Base-by-base conservation (phyloP, 768 basidiomycete species). In the Lentinula guzmanii region DNA sequence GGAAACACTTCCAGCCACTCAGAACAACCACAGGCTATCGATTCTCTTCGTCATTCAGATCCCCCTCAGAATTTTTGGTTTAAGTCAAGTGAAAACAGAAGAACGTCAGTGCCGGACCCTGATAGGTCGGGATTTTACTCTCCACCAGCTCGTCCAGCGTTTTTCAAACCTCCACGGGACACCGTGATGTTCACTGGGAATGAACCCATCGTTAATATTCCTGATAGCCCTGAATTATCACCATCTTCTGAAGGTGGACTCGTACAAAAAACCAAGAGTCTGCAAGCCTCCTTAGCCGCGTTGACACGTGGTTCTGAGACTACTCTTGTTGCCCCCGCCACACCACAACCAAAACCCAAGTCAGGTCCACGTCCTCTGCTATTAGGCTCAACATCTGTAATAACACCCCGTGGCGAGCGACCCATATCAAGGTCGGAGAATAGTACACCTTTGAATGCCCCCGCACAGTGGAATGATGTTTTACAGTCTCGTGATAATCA, bases 321-420 rank as follows among this genome's bases (percentile, higher is more conserved):
- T 41, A n/a, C 55, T 56, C 21, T 10, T 15, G 21, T 48, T 11
- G 54, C 67, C 11, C 50, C 62, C 43, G 45, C 67, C 48, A 65
- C 75, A 13, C 71, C 78, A 24, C 70, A 75, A 5, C 61, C 72
- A 28, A 64, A 70, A 3, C 64, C 79, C 2, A 89, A 82, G 74
- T 72, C 76, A 52, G 87, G 76, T 1, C 90, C 91, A 0, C 79
- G 81, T 7, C 90, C 91, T 0, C 75, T 93, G 39, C 73, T 91
- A 51, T 76, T 93, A 42, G 84, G 72, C 67, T 82, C 88, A 24
- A 74, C 76, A 1, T 75, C 77, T 13, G 68, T 77, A 4, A 75
- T 84, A 13, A 77, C 78, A 33, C 63, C 69, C 5, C 69, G 62
- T 15, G 69, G 62, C 24, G 68, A 64, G 42, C 65, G 64, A 33